These are phyloP conservation scores for Lasiosphaeria ovina DNA, from an alignment of 495 filamentous ascomycete genomes.

Conservation along the genomic window DNA sequence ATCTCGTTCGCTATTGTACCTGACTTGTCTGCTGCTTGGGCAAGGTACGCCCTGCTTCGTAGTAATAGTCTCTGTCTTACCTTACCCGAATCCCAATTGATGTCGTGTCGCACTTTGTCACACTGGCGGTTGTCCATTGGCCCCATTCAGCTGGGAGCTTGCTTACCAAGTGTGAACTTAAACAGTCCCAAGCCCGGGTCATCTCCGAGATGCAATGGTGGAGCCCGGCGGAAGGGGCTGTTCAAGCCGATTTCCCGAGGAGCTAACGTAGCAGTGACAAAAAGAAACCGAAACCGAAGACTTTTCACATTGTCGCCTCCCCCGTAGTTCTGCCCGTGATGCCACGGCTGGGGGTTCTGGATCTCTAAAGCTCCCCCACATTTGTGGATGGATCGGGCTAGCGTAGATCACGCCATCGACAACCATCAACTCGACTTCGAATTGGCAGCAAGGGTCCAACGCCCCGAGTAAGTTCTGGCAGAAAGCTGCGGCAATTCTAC, in stretches of 20 bases:
- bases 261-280: not conserved
- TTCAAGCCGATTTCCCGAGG: not conserved
- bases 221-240: no score
- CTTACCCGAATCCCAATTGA: no score
- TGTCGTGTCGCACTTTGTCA: no score
- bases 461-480: conserved; percentile 10
- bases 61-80: no score
- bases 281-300: not conserved
- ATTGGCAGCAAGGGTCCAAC: conserved; percentile 15
- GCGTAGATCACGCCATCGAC: conserved; percentile 30
- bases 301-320: not conserved
- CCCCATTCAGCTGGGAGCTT: no score
- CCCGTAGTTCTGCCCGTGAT: not conserved
- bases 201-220: no score
- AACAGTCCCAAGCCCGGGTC: no score
- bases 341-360: not conserved
- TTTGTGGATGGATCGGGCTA: conserved; percentile 17
- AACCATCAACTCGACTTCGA: conserved; percentile 22
- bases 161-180: no score
- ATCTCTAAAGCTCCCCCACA: not conserved
- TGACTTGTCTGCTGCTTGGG: no score
- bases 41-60: no score
- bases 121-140: no score
- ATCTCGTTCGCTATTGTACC: no score
- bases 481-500: conserved; percentile 4